Percentiles rank a stretch among this genome's conserved stretches.
phyloP scores from a whole-genome alignment of 2,329 filamentous ascomycete genomes.

The Talaromyces sp. region DNA sequence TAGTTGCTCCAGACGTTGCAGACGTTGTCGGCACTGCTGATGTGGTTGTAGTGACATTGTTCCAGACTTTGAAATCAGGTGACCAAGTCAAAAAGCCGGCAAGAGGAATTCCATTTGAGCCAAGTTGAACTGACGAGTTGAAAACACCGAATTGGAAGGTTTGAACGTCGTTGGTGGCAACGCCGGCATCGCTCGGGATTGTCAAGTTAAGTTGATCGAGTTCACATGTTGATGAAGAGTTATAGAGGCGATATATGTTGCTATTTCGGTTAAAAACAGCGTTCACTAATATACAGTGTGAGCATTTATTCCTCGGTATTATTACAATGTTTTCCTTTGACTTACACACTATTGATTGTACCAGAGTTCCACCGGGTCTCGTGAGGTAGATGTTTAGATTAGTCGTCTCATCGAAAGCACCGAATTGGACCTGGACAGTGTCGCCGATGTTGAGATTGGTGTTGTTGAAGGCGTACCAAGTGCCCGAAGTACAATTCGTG shows the following conservation, averaged over 20 bases:
- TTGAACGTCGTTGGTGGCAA: background rate
- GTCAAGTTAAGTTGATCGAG: slow-evolving; percentile 10
- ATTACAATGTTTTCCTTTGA: background rate
- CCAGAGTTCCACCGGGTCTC: background rate
- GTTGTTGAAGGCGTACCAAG: background rate
- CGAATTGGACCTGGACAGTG: slow-evolving; percentile 2
- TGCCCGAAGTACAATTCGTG: background rate
- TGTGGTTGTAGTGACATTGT: slow-evolving; percentile 1
- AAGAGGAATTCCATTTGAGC: background rate
- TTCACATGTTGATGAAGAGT: slow-evolving; percentile 10
- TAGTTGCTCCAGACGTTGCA: background rate
- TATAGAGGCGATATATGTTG: background rate
- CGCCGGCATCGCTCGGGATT: background rate
- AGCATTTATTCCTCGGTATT: background rate
- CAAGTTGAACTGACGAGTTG: background rate
- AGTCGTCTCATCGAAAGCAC: background rate
- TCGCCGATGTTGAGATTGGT: background rate
- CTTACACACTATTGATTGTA: background rate
- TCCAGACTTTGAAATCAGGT: background rate
- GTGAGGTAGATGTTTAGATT: background rate
- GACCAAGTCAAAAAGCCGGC: slow-evolving; percentile 3
- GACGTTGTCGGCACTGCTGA: background rate
- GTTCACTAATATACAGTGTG: background rate
- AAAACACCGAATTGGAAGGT: slow-evolving; percentile 7
- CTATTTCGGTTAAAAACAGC: background rate